Conservation (phyloP, 805 yeast species). For the fission yeast (Schizosaccharomyces pombe) region ASM294v3 CU329670.1:2823001-2823500, state of each 20-base stretch:
- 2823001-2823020: conserved; percentile 81
- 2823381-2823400: background rate
- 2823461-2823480: no score
- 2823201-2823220: conserved; percentile 91
- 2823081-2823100: conserved; percentile 91
- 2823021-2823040: conserved; percentile 86
- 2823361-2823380: conserved; percentile 22
- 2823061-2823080: conserved; percentile 86
- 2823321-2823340: conserved; percentile 88
- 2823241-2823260: conserved; percentile 98
- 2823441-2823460: no score
- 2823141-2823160: conserved; percentile 43
- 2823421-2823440: conserved; percentile 4
- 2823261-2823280: conserved; percentile 86
- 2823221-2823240: conserved; percentile 93
- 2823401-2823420: conserved; percentile 4
- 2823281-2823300: conserved; percentile 64
- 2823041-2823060: conserved; percentile 76
- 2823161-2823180: conserved; percentile 49
- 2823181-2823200: conserved; percentile 92
- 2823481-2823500: no score
- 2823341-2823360: conserved; percentile 42
- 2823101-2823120: conserved; percentile 79
- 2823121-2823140: conserved; percentile 61
- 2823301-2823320: conserved; percentile 94